Conservation (phyloP, 345 rosid species). For the Pistacia integerrima region DNA sequence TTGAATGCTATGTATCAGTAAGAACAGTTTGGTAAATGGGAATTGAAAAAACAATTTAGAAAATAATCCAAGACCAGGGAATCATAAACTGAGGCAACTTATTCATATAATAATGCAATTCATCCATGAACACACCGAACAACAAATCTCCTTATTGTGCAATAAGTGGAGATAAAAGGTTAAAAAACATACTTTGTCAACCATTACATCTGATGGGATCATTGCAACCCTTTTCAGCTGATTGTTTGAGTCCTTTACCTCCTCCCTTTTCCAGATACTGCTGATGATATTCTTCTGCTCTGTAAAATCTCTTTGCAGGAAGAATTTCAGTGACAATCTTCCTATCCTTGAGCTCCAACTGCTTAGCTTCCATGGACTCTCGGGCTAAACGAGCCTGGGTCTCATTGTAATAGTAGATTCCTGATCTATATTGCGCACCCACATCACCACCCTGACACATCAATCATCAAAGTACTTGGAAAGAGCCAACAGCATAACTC, state of each 20-base stretch:
- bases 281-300: conserved; percentile 81
- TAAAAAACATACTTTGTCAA: conserved; percentile 21
- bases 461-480: not conserved
- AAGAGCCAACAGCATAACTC: too few species aligned
- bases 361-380: conserved; percentile 64
- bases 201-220: conserved; percentile 88
- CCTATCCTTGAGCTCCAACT: conserved; percentile 46
- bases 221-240: conserved; percentile 67
- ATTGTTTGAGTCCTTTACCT: conserved; percentile 53
- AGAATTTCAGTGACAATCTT: conserved; percentile 74
- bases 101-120: not conserved
- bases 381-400: conserved; percentile 52
- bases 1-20: too few species aligned
- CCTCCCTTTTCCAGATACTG: conserved; percentile 86
- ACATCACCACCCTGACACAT: conserved; percentile 66
- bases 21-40: not conserved
- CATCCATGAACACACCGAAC: not conserved
- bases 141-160: not conserved
- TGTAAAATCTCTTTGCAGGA: conserved; percentile 73
- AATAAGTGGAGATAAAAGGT: not conserved
- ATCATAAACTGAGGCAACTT: not conserved
- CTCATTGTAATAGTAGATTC: conserved; percentile 73
- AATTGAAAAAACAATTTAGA: not conserved
- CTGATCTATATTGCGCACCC: conserved; percentile 85
- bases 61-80: not conserved